Evolutionary conservation across 371 early-diverging fungal species (phyloP), one percentile per base, ranked within the genome.

Genomic region (Gilbertella persicaria): DNA sequence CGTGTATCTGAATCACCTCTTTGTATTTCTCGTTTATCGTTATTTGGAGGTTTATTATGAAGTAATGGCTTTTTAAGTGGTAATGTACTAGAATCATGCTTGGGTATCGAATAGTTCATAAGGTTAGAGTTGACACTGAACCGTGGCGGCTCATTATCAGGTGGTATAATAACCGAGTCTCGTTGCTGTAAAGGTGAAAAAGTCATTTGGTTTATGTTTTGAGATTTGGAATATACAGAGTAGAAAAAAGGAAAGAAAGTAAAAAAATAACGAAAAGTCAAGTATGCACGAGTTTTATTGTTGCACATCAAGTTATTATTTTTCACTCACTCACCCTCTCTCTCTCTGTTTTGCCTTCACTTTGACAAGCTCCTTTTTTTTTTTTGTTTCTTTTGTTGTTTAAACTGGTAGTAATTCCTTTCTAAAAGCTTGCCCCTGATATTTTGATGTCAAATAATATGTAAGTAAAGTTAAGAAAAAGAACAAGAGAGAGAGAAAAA

Each of bases 71-170:
- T 30, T 39, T 10, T n/a, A 12, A 19, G 42, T 39, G 3, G 19
- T 23, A 5, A 25, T 28, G 33, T 24, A 19, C 7, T n/a, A 7
- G 17, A 23, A 17, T n/a, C 4, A 4, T 64, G 55, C 25, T 71
- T 66, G 12, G 78, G 79, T 53, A 78, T 78, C 13, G 79, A 78
- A 28, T 78, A 78, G 35, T 78, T 78, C 79, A 78, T 78, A 8
- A 78, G 62, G 30, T 75, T 75, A 6, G 73, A 75, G 38, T 78
- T 75, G 26, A 69, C 71, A 49, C 73, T 75, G 45, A 78, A 75
- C 44, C 78, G 46, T 14, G 74, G 52, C 14, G 41, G 33, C 13
- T 33, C 58, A 30, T 33, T 17, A 17, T 50, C 52, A 24, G 41
- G 26, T 20, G 51, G 46, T 28, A 52, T 51, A 19, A 40, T 46